Percentiles rank a stretch among this genome's conserved stretches.
These are phyloP conservation scores for Geotrichum aggregatum DNA, from an alignment of 1,139 yeast species.

Conservation along the genomic window DNA sequence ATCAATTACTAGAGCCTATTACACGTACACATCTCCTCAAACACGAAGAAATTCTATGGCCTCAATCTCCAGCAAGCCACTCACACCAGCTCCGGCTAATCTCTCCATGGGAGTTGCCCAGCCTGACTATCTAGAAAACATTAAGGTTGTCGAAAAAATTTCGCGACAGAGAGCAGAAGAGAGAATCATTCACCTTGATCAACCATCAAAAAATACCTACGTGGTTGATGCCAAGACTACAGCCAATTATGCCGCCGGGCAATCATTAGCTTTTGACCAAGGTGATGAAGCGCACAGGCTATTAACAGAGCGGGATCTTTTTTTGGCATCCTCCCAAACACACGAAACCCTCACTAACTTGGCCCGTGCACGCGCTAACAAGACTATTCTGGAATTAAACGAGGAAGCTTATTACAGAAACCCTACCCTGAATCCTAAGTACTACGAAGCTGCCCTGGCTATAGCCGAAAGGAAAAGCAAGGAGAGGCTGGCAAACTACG, in stretches of 20 bases:
- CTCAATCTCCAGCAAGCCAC: background rate
- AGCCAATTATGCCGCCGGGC: constrained; percentile 14
- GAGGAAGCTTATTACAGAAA: constrained; percentile 39
- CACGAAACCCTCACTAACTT: constrained; percentile 32
- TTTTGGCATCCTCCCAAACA: constrained; percentile 40
- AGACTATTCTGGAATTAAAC: constrained; percentile 40
- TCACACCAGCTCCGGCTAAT: background rate
- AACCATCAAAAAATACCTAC: constrained; percentile 24
- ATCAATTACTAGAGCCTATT: constrained; percentile 12
- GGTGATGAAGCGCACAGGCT: constrained; percentile 22
- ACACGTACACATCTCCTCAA: no score
- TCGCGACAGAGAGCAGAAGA: constrained; percentile 37
- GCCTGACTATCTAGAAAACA: constrained; percentile 21
- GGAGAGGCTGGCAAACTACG: constrained; percentile 50
- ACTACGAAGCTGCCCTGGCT: constrained; percentile 40
- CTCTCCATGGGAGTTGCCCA: background rate
- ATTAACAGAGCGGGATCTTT: constrained; percentile 34
- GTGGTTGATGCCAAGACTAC: constrained; percentile 17
- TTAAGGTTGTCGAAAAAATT: constrained; percentile 30
- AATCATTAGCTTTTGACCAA: constrained; percentile 1
- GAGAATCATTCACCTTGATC: constrained; percentile 31
- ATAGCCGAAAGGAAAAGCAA: constrained; percentile 65
- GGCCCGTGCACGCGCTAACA: constrained; percentile 39
- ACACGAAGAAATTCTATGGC: no score
- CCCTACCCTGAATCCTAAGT: constrained; percentile 34